Base-by-base conservation (phyloP, 2,329 filamentous ascomycete genomes). In the Ophiocordyceps camponoti-floridani region DNA sequence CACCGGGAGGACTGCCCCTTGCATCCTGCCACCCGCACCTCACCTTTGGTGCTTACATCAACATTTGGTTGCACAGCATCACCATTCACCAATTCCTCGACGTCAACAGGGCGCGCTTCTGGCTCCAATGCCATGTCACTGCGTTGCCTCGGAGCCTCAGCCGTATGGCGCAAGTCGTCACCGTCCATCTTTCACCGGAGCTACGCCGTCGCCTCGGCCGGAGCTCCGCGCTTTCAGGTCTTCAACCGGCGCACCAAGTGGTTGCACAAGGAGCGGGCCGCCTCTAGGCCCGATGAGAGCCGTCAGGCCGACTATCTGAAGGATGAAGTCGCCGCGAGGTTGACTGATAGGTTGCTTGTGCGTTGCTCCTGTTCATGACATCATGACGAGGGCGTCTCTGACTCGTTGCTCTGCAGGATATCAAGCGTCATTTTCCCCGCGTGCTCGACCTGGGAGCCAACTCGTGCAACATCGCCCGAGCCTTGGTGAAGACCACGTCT, bases 391-490 rank as follows among this genome's bases (percentile, higher is more conserved):
- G 35, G 14, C 35, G 5, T 27, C 5, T 27, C 41, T 35, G 26
- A 41, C 19, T 10, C 3, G 6, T 5, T 23, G 23, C 23, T 13
- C 12, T 37, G 6, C 50, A 88, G 84, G 88, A 96, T 58, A 93
- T 98, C 67, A 94, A 94, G 55, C 83, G 91, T 30, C 71, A 78
- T 46, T 95, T 94, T 54, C 76, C 82, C 41, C 73, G 77, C 51
- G 86, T 87, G 23, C 82, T 98, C 48, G 91, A 98, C 61, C 78
- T 95, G 30, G 91, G 91, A 49, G 89, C 91, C 49, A 94, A 96
- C 60, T 85, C 89, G 49, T 95, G 89, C 72, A 94, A 95, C 62
- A 79, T 98, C 48, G 88, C 88, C 18, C 79, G 82, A 49, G 83
- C 84, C 46, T 73, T 96, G 41, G 82, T 81, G 53, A 68, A 78